These are phyloP conservation scores for Lizanozyma gosingica DNA, from an alignment of 1,139 yeast species.

Conservation along the genomic window DNA sequence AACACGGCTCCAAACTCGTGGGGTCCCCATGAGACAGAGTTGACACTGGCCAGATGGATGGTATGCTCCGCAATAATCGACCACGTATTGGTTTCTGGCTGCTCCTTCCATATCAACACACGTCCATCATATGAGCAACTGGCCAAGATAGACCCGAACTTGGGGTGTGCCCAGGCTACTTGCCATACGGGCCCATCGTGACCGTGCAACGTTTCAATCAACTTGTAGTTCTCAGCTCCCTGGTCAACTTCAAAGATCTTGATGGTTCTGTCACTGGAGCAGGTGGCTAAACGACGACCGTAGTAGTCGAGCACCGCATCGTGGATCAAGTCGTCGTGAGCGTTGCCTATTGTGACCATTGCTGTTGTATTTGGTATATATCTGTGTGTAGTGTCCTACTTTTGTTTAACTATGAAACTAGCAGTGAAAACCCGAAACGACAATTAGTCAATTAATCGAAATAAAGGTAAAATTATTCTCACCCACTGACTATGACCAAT, in stretches of 20 bases:
- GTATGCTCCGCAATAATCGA: conserved; percentile 78
- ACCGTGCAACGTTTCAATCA: conserved; percentile 73
- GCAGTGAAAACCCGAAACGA: too few relatives aligned
- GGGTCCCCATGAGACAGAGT: conserved; percentile 95
- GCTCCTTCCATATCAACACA: conserved; percentile 89
- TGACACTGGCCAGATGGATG: conserved; percentile 89
- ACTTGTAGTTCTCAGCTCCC: conserved; percentile 64
- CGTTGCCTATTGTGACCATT: conserved; percentile 70
- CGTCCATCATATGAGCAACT: conserved; percentile 94
- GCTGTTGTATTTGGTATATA: too few relatives aligned
- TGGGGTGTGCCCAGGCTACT: conserved; percentile 98
- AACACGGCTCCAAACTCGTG: conserved; percentile 92
- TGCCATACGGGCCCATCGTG: conserved; percentile 99
- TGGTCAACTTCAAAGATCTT: conserved; percentile 79
- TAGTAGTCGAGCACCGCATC: conserved; percentile 96
- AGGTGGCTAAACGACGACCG: conserved; percentile 90
- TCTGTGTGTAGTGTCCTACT: too few relatives aligned
- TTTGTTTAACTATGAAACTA: too few relatives aligned
- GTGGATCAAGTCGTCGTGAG: conserved; percentile 86
- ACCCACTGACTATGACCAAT: too few relatives aligned
- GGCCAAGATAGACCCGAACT: conserved; percentile 90
- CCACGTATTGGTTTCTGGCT: conserved; percentile 77
- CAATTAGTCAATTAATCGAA: too few relatives aligned
- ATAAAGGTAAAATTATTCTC: too few relatives aligned
- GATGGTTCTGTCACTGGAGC: conserved; percentile 91